Evolutionary conservation across 2,329 filamentous ascomycete species (phyloP), one percentile per base, ranked within the genome.

Genomic region (Trichoderma simmonsii): DNA sequence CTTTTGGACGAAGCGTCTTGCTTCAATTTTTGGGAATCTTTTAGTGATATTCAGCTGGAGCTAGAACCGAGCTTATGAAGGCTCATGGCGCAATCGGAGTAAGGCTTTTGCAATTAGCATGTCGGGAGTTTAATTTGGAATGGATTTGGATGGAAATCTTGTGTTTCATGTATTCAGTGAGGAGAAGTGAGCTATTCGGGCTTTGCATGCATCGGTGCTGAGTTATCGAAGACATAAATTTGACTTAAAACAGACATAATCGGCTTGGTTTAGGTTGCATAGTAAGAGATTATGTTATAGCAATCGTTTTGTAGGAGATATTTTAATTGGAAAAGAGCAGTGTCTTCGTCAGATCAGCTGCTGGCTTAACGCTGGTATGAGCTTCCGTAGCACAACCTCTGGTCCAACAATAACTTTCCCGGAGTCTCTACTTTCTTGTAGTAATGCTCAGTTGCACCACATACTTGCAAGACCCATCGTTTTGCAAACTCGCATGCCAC

Each of bases 1-100:
- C 43, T 65, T 18, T 32, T 65, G 28, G 62, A 65, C 15, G 62
- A 65, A 51, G 14, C 62, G 21, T 65, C 62, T 12, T 65, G 62
- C 26, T 65, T 65, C 26, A 65, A 48, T 15, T 54, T 65, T 12
- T 65, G 62, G 62, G 62, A 65, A 8, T 51, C 62, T 24, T 65
- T 65, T 15, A 65, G 62, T 18, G 62, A 65, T 65, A 65, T 65
- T 21, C 62, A 65, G 39, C 28, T 65, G 26, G 62, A 51, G n/a
- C 7, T 65, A 9, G 26, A 51, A 30, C n/a, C 62, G 39, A 30
- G 28, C 11, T 15, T 64, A 32, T 64, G 48, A 54, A 54, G 1
- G 11, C 11, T 54, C 48, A 54, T 54, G 9, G n/a, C 4, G 48
- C 11, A 21, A 54, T 54, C 9, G 11, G n/a, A 12, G 21, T 4